Percentiles rank a stretch among this genome's conserved stretches.
Conservation (phyloP, 208 protist genomes). For the Tritrichomonas foetus region DNA sequence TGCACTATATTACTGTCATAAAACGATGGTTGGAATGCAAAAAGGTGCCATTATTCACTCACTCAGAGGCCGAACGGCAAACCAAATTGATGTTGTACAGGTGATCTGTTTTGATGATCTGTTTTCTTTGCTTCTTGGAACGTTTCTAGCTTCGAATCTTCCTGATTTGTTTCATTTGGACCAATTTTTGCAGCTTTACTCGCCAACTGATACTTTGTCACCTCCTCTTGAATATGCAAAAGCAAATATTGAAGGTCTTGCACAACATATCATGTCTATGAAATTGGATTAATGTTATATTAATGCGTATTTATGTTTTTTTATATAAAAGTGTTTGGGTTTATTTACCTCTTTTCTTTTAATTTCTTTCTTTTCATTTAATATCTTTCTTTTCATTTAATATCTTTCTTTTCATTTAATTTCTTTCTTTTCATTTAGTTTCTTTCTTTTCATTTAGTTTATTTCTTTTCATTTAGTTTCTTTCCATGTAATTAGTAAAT, state of each 20-base stretch:
- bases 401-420: too few relatives aligned
- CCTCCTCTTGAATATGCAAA: not conserved
- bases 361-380: too few relatives aligned
- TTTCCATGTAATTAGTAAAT: too few relatives aligned
- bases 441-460: too few relatives aligned
- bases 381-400: too few relatives aligned
- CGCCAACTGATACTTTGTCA: not conserved
- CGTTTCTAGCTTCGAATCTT: not conserved
- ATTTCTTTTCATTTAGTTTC: too few relatives aligned
- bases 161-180: not conserved
- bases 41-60: not conserved
- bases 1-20: not conserved
- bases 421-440: too few relatives aligned
- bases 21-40: not conserved
- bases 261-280: not conserved
- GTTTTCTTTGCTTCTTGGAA: not conserved
- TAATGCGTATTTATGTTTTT: too few relatives aligned
- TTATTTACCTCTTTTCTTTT: too few relatives aligned
- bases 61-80: not conserved
- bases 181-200: not conserved
- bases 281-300: too few relatives aligned
- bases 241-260: not conserved
- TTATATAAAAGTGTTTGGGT: too few relatives aligned
- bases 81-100: not conserved
- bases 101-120: constrained; percentile 14